These are phyloP conservation scores for Amylocarpus encephaloides DNA, from an alignment of 2,329 filamentous ascomycete species.

Conservation along the genomic window DNA sequence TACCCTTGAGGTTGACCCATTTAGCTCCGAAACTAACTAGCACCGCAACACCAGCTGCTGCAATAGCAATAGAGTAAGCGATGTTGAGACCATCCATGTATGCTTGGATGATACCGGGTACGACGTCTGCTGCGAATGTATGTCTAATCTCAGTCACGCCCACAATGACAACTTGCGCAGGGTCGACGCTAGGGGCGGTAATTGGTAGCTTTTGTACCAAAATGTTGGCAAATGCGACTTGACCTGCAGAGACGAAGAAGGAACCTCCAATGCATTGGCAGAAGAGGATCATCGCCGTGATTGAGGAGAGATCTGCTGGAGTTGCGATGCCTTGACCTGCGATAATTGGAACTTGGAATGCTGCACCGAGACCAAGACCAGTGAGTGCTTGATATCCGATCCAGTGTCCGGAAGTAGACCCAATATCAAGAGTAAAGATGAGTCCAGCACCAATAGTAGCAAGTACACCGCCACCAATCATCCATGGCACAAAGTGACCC, in stretches of 20 bases:
- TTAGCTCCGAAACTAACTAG: constrained; percentile 32
- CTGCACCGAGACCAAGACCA: constrained; percentile 50
- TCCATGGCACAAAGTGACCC: constrained; percentile 34
- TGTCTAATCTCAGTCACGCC: constrained; percentile 51
- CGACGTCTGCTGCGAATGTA: constrained; percentile 41
- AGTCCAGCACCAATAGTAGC: constrained; percentile 43
- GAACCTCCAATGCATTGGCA: constrained; percentile 46
- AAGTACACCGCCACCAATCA: constrained; percentile 29
- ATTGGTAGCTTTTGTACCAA: constrained; percentile 34
- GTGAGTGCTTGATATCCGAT: constrained; percentile 52
- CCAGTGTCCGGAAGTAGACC: constrained; percentile 43
- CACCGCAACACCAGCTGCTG: constrained; percentile 40
- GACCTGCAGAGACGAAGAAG: constrained; percentile 43
- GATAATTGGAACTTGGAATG: constrained; percentile 41
- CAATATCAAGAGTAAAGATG: constrained; percentile 45
- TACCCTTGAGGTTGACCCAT: constrained; percentile 33
- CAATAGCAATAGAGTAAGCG: constrained; percentile 49
- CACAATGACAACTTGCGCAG: constrained; percentile 35
- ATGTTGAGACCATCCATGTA: constrained; percentile 62
- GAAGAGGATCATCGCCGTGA: constrained; percentile 41
- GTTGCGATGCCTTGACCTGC: constrained; percentile 33
- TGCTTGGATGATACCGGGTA: constrained; percentile 48
- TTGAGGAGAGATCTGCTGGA: constrained; percentile 39
- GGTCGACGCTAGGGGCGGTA: constrained; percentile 35
- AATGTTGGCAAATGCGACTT: constrained; percentile 42